Evolutionary conservation across 2,329 filamentous ascomycete genomes (phyloP), one percentile per base, ranked within the genome.

Genomic region (Dactylellina cionopaga): DNA sequence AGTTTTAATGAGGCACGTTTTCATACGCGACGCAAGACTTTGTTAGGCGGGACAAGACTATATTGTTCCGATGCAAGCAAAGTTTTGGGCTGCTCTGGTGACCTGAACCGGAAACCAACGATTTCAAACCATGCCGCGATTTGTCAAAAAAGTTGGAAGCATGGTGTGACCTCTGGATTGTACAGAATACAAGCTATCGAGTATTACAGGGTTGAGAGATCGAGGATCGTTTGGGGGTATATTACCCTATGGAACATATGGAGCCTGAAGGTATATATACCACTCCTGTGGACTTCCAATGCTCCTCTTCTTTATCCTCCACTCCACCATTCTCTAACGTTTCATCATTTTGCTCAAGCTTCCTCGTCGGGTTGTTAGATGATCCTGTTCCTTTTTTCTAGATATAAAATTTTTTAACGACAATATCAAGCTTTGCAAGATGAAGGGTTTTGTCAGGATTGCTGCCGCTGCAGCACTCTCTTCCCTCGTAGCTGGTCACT

Each of bases 31-130:
- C 31, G 24, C 54, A 68, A 68, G 63, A 72, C 33, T 56, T 51
- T 52, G 52, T 35, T 52, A 59, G 59, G 44, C 68, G 68, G 68
- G 68, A 72, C 68, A 72, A 72, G 68, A 72, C 52, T 55, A 58
- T 46, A 59, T 51, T 63, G 46, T 64, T 72, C 68, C 68, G 68
- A 65, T 59, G 68, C 59, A 60, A 54, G 46, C 24, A 47, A 55
- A 13, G 17, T 41, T n/a, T 22, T 49, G 17, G 52, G 27, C 11
- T 44, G 44, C 29, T 54, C 58, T 35, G 46, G 58, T 63, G 58
- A 63, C 58, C 35, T 46, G 1, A 27, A 27, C 27, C 31, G 17
- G 6, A 10, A 19, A 19, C 4, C 43, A 25, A 22, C 13, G 43
- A 47, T 22, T 58, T 22, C 41, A 43, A 58, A 35, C 37, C 54